Evolutionary conservation across 805 yeast species (phyloP), one percentile per base, ranked within the genome.

Genomic region (Pichia paraexigua): DNA sequence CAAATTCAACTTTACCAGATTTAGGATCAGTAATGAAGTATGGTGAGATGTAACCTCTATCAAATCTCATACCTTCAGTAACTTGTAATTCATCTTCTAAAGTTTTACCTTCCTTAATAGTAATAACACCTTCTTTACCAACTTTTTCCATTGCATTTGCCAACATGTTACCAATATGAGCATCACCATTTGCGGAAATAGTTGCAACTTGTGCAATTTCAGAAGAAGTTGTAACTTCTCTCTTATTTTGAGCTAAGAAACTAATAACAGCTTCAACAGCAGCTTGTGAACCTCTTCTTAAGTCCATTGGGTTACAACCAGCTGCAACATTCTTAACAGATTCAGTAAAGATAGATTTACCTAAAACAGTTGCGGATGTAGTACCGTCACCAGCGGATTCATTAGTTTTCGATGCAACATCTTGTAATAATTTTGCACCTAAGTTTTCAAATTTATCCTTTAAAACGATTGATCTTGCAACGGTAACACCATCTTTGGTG

Each of bases 371-470:
- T 61, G 98, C 97, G 44, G 96, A 85, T 40, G 99, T 92, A 58
- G 99, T 92, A 72, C 99, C 99, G 65, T 92, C 99, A 73, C 99
- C 99, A 55, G 98, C 97, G 62, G 86, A 79, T 71, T 92, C 97
- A 71, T 94, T 94, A 63, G 99, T 91, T 80, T 87, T 92, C 61
- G 95, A 83, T 43, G 98, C 97, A 54, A 94, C 97, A 68, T 94
- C 98, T 73, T 91, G 97, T 64, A 92, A 75, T 59, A 92, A 78
- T 74, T 87, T 88, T 52, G 97, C 97, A 54, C 99, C 99, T 77
- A 94, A 77, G 73, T 92, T 92, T 76, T 92, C 98, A 64, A 91
- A 92, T 71, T 85, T 88, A 76, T 94, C 95, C 68, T 85, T 74
- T 60, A 94, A 75, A 42, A 80, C 79, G 63, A 92, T 82, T 50